Evolutionary conservation across 2,329 filamentous ascomycete genomes (phyloP), one percentile per base, ranked within the genome.

Genomic region (Neoscytalidium dimidiatum): DNA sequence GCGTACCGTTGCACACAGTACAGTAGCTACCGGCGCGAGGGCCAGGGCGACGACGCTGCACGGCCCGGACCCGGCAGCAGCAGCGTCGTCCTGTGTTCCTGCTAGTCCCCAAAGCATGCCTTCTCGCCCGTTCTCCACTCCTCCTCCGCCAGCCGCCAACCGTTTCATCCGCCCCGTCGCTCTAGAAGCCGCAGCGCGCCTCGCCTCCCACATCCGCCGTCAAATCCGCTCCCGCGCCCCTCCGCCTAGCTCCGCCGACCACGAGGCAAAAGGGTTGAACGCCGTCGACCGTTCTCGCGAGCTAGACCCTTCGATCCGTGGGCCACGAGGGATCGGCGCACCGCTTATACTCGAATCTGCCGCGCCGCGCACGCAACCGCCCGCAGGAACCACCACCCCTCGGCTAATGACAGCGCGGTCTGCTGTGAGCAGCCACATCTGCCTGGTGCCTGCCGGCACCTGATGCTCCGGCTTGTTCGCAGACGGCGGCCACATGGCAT

Each of bases 191-290:
- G n/a, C n/a, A n/a, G n/a, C n/a, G 28, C 41, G 21, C 3, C 19
- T 31, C 8, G 17, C 49, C 19, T 46, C 3, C 29, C 49, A 17
- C 49, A 33, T 52, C 29, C n/a, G 56, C 38, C 28, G 21, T 11
- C n/a, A 26, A 46, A 46, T 60, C 56, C 56, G 56, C 41, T 17
- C 41, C 38, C 41, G 56, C 56, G 56, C 56, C 26, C 56, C n/a
- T 33, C 11, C 26, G 26, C 17, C 14, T 31, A 31, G 33, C 21
- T 6, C n/a, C 7, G 17, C 35, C 35, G 26, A 33, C 53, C 14
- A 17, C 26, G 35, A n/a, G 19, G 4, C 23, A n/a, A 21, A 44
- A 23, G 31, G 13, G 53, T 11, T 17, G 29, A 56, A 29, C 19
- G 38, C 44, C 41, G 23, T 23, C 38, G 19, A 28, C 31, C 52